Conservation (phyloP, 495 filamentous ascomycete species). For the Trichodelitschia bisporula region DNA sequence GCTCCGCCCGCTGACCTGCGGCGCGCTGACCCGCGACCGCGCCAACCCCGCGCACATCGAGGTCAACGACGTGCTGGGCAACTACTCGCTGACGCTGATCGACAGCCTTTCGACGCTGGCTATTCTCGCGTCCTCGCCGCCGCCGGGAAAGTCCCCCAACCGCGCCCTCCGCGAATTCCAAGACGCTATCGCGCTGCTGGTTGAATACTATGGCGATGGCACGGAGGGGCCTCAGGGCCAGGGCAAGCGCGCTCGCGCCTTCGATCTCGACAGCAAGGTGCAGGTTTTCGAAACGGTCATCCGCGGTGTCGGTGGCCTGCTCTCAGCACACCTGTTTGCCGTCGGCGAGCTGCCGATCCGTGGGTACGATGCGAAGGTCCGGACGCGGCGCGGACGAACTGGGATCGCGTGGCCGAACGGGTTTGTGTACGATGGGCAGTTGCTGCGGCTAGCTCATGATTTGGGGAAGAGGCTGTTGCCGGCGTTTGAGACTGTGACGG, state of each 20-base stretch:
- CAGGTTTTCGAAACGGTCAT: conserved; percentile 97
- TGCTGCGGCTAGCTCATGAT: conserved; percentile 65
- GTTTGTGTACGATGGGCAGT: conserved; percentile 72
- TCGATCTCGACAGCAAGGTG: conserved; percentile 92
- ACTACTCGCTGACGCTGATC: conserved; percentile 86
- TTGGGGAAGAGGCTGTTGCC: conserved; percentile 64
- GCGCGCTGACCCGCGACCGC: conserved; percentile 57
- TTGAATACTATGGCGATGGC: conserved; percentile 73
- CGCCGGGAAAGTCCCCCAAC: conserved; percentile 19
- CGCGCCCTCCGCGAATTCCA: conserved; percentile 56
- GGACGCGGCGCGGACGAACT: conserved; percentile 17
- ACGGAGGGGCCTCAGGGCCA: conserved; percentile 38
- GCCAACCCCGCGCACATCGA: conserved; percentile 61
- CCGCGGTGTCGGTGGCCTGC: conserved; percentile 66
- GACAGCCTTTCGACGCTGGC: conserved; percentile 87
- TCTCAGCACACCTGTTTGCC: conserved; percentile 87
- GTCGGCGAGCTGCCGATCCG: conserved; percentile 65
- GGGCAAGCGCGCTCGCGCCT: conserved; percentile 55
- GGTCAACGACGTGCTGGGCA: conserved; percentile 85
- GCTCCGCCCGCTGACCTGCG: conserved; percentile 68
- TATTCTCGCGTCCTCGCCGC: conserved; percentile 46
- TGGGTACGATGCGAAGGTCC: conserved; percentile 32
- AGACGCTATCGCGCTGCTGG: conserved; percentile 49
- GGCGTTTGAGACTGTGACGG: conserved; percentile 72
- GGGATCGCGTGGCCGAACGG: conserved; percentile 49